A percentile compares a stretch with the other conserved stretches of the same genome.
Evolutionary conservation across 768 basidiomycete species (phyloP).

Genomic region (Leucocoprinus birnbaumii): DNA sequence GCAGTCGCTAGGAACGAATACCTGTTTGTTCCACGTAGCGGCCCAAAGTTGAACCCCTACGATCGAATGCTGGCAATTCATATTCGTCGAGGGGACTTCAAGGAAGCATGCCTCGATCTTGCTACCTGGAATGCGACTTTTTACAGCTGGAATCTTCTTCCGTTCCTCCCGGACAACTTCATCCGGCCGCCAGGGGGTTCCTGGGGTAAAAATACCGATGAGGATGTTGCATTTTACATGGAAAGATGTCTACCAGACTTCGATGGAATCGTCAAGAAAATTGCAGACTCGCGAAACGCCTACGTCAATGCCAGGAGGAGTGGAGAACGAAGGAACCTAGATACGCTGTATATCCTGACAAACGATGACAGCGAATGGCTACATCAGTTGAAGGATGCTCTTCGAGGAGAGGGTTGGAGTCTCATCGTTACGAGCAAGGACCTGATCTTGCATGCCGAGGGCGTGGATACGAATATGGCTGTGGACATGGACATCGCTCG

Average conservation of each 20-base stretch:
- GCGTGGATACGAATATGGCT: conserved; percentile 44
- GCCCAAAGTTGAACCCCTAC: conserved; percentile 31
- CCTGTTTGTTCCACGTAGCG: conserved; percentile 31
- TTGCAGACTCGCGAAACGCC: conserved; percentile 35
- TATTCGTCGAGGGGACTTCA: conserved; percentile 49
- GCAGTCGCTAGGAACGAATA: conserved; percentile 42
- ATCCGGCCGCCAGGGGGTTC: conserved; percentile 32
- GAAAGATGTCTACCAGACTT: conserved; percentile 44
- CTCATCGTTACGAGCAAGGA: conserved; percentile 43
- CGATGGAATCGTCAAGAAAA: conserved; percentile 37
- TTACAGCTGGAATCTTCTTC: conserved; percentile 46
- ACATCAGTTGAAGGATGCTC: conserved; percentile 32
- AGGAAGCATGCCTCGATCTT: conserved; percentile 37
- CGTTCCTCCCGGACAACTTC: conserved; percentile 43
- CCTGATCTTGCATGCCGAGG: conserved; percentile 40
- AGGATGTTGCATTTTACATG: conserved; percentile 35
- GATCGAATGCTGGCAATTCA: conserved; percentile 50
- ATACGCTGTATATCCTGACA: conserved; percentile 47
- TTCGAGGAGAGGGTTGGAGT: conserved; percentile 41
- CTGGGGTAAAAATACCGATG: conserved; percentile 33
- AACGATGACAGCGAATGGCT: conserved; percentile 47
- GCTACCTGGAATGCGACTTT: conserved; percentile 41
- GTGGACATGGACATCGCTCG: conserved; percentile 55
- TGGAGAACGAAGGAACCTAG: conserved; percentile 26
- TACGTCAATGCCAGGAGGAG: conserved; percentile 25